These are phyloP conservation scores for Termitomyces titanicus DNA, from an alignment of 768 basidiomycete genomes.

Conservation along the genomic window DNA sequence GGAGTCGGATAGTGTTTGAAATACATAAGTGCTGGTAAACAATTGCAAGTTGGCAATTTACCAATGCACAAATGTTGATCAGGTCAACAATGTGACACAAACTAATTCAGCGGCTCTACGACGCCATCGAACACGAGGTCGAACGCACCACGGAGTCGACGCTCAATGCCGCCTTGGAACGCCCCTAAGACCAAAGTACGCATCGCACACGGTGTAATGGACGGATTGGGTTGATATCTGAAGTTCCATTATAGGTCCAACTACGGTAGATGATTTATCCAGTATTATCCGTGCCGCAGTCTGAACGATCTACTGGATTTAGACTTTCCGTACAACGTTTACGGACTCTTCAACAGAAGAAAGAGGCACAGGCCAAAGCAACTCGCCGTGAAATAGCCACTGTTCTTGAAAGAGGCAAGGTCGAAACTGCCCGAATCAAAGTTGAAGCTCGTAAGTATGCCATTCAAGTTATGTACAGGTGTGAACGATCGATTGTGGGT, in stretches of 20 bases:
- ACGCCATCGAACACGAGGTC: too few species aligned
- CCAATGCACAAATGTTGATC: too few species aligned
- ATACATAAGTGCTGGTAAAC: too few species aligned
- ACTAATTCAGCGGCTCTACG: too few species aligned
- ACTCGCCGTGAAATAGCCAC: constrained; percentile 79
- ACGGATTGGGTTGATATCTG: neutral
- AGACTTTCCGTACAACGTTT: constrained; percentile 85
- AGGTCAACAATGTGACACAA: too few species aligned
- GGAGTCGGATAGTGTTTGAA: too few species aligned
- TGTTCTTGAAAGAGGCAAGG: constrained; percentile 72
- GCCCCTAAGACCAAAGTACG: constrained; percentile 18
- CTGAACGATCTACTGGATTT: constrained; percentile 3
- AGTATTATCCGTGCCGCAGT: neutral
- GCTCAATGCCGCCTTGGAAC: constrained; percentile 18
- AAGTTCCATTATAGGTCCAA: constrained; percentile 12
- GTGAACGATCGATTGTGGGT: neutral
- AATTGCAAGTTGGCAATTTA: too few species aligned
- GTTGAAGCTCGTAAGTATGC: constrained; percentile 70
- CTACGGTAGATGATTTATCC: constrained; percentile 15
- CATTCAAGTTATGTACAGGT: neutral
- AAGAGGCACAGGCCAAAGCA: constrained; percentile 71
- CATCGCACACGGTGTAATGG: neutral
- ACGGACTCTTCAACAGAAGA: constrained; percentile 88
- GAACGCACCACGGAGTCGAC: neutral
- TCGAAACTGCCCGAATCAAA: constrained; percentile 83